These are phyloP conservation scores for Cercis canadensis DNA, from an alignment of 306 rosid genomes.

Conservation along the genomic window DNA sequence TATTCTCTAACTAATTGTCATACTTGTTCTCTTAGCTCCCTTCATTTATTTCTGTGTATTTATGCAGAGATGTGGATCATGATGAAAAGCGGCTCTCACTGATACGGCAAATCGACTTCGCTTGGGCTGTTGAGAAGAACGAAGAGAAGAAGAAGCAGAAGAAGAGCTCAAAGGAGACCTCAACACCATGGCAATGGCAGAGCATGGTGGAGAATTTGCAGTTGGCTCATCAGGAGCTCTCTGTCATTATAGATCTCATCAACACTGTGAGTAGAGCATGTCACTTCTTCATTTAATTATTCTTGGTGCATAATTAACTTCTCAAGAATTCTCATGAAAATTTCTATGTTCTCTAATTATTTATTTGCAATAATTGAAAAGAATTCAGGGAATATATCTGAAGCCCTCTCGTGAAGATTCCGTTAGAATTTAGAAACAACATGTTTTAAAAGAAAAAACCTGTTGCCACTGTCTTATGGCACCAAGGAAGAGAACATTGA, in stretches of 20 bases:
- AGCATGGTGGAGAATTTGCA: slow-evolving; percentile 86
- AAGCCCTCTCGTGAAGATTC: slow-evolving; percentile 13
- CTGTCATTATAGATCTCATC: slow-evolving; percentile 86
- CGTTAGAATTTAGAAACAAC: neutral
- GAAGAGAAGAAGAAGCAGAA: slow-evolving; percentile 78
- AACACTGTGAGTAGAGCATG: slow-evolving; percentile 67
- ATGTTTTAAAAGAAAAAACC: slow-evolving; percentile 3
- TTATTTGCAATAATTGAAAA: slow-evolving; percentile 24
- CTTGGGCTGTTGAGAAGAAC: slow-evolving; percentile 91
- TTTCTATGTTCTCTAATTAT: slow-evolving; percentile 7
- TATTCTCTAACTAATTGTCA: slow-evolving; percentile 5
- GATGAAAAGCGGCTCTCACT: slow-evolving; percentile 79
- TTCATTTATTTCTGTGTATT: neutral
- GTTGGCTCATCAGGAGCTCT: slow-evolving; percentile 88
- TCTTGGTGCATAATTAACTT: neutral
- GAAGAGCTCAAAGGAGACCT: slow-evolving; percentile 75
- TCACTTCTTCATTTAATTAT: slow-evolving; percentile 6
- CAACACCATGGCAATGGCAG: slow-evolving; percentile 90
- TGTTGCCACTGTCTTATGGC: neutral
- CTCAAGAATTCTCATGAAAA: neutral
- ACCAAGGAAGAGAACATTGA: neutral
- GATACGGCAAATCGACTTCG: slow-evolving; percentile 84
- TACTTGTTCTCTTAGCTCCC: neutral
- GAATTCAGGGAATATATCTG: slow-evolving; percentile 3
- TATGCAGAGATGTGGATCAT: slow-evolving; percentile 72